Evolutionary conservation across 345 rosid genomes (phyloP).

Genomic region (Pistacia atlantica): DNA sequence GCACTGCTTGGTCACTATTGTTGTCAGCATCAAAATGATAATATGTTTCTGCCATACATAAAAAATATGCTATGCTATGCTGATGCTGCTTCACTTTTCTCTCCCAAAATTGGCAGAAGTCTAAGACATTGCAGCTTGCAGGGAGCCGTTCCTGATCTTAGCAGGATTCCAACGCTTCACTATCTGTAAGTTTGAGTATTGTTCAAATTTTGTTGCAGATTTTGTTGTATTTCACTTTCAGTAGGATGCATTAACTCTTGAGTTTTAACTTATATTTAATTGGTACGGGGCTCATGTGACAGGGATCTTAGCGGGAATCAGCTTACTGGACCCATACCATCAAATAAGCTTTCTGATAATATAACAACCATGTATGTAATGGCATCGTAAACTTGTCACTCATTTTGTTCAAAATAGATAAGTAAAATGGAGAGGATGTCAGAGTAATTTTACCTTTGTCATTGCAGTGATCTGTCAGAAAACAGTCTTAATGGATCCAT

Average conservation of each 20-base stretch:
- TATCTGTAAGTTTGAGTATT: conserved; percentile 60
- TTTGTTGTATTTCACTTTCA: background rate
- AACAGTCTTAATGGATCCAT: conserved; percentile 74
- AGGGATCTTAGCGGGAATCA: conserved; percentile 81
- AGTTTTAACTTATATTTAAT: conserved; percentile 14
- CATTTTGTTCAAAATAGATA: background rate
- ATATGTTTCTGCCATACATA: too few species aligned
- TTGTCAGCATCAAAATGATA: too few species aligned
- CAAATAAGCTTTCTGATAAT: conserved; percentile 56
- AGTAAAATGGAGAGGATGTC: background rate
- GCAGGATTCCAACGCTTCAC: conserved; percentile 50
- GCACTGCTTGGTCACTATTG: too few species aligned
- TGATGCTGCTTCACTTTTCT: too few species aligned
- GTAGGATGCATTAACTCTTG: background rate
- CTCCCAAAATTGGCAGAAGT: too few species aligned
- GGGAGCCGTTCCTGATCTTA: conserved; percentile 78
- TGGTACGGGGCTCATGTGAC: conserved; percentile 31
- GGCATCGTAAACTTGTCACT: background rate
- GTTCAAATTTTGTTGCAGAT: background rate
- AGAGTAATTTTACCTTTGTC: background rate
- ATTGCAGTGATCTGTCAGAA: conserved; percentile 67
- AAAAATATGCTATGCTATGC: conserved; percentile 3
- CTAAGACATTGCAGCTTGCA: conserved; percentile 80
- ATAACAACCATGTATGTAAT: conserved; percentile 70
- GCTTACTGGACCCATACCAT: conserved; percentile 67